A percentile compares a stretch with the other conserved stretches of the same genome.
Conservation (phyloP, 2,329 filamentous ascomycete species). For the Aspergillus proliferans region DNA sequence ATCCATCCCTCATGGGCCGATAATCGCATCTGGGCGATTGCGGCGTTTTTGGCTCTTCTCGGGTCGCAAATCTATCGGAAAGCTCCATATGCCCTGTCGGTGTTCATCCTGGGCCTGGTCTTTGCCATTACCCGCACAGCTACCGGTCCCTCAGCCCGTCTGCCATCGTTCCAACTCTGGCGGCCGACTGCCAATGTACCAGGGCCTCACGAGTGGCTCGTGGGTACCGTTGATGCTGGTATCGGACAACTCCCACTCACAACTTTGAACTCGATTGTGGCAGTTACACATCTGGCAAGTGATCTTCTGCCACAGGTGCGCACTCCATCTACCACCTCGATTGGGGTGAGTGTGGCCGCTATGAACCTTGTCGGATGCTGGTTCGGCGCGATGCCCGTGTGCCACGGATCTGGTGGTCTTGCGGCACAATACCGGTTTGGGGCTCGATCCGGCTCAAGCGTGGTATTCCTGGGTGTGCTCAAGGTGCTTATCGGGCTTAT, state of each 20-base stretch:
- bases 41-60: slow-evolving; percentile 66
- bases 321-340: slow-evolving; percentile 64
- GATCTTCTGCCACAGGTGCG: slow-evolving; percentile 68
- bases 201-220: slow-evolving; percentile 41
- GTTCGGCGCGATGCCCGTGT: slow-evolving; percentile 94
- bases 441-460: slow-evolving; percentile 75
- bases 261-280: slow-evolving; percentile 85
- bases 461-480: slow-evolving; percentile 69
- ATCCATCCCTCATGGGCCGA: slow-evolving; percentile 60
- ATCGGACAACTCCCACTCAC: slow-evolving; percentile 86
- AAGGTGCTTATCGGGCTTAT: slow-evolving; percentile 72
- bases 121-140: slow-evolving; percentile 51
- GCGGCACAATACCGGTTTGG: slow-evolving; percentile 90
- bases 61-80: slow-evolving; percentile 57
- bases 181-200: slow-evolving; percentile 49
- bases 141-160: slow-evolving; percentile 15
- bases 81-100: slow-evolving; percentile 70
- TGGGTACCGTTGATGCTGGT: slow-evolving; percentile 59
- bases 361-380: slow-evolving; percentile 85
- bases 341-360: slow-evolving; percentile 72
- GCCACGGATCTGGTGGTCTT: slow-evolving; percentile 84
- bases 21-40: slow-evolving; percentile 71
- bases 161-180: slow-evolving; percentile 57
- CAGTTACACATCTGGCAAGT: slow-evolving; percentile 69
- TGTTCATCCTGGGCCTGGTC: slow-evolving; percentile 63